Base-by-base conservation (phyloP, 352 stramenopile species). In the Phytophthora cryptogea region DNA sequence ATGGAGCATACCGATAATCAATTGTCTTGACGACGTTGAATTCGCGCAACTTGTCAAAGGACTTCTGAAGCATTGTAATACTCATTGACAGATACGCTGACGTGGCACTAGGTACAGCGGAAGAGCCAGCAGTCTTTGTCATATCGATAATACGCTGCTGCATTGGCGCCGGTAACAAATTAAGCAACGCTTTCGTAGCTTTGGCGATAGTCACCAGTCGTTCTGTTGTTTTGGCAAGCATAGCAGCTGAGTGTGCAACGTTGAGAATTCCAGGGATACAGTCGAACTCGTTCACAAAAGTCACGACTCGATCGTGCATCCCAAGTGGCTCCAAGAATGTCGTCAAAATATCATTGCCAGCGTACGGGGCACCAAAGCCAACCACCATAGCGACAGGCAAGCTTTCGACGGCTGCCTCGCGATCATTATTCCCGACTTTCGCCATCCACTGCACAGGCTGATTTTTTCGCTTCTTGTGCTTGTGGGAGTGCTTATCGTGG, bases 261-360 rank as follows among this genome's bases (percentile, higher is more conserved):
- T 94, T 91, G 23, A 92, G 68, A 53, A 93, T 81, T 23, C 79
- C 74, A 3, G 86, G 86, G 52, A 94, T 90, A 54, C 84, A 94
- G 55, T 94, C 86, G 37, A 86, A 79, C 57, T 94, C 83, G 31
- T 94, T 94, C 26, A 94, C 86, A 16, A 93, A 83, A 51, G 83
- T 94, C 39, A 94, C 59, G 32, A 89, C 58, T 36, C 80, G 71
- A 20, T 78, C 71, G 3, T 59, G 63, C 56, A 92, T 56, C 2
- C 50, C 65, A 4, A 92, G 41, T 0, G 68, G 48, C 27, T 79
- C 48, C 23, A 93, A 65, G 41, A 88, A 88, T n/a, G 47, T 52
- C 6, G 56, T 42, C 2, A 89, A 53, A n/a, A 68, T 67, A n/a
- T 83, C 50, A 20, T 78, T 88, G 16, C 75, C 79, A 42, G 70